Percentiles rank a stretch among this genome's conserved stretches.
These are phyloP conservation scores for Ajuga chamaepitys DNA, from an alignment of 257 asterid species.

Conservation along the genomic window DNA sequence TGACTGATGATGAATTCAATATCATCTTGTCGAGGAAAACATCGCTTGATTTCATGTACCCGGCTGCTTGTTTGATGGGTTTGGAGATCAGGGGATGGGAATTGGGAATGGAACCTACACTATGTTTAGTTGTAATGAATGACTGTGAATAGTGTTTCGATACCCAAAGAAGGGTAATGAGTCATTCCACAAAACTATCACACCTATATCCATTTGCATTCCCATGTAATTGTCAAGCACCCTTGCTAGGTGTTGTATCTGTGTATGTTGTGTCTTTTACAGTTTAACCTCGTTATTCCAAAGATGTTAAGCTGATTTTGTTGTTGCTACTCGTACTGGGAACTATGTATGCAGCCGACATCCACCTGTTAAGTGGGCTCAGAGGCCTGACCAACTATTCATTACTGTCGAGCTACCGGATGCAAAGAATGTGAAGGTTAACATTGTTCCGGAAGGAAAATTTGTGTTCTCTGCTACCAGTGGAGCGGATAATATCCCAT, in stretches of 20 bases:
- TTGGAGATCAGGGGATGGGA: too few species aligned
- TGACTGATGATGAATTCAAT: too few species aligned
- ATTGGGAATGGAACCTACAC: too few species aligned
- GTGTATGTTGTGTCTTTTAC: not conserved
- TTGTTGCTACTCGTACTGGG: not conserved
- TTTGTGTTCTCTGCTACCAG: conserved; percentile 52
- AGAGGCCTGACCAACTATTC: conserved; percentile 48
- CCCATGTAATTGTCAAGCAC: too few species aligned
- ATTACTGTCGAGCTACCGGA: conserved; percentile 67
- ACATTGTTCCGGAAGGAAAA: conserved; percentile 67
- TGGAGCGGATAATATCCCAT: conserved; percentile 38
- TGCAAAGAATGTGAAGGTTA: conserved; percentile 60
- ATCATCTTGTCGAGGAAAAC: too few species aligned
- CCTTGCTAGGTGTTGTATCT: not conserved
- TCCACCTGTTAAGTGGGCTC: conserved; percentile 68
- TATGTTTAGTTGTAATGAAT: too few species aligned
- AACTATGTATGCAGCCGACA: conserved; percentile 40
- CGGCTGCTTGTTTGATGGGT: too few species aligned
- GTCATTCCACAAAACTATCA: too few species aligned
- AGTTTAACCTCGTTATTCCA: not conserved
- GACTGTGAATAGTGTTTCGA: too few species aligned
- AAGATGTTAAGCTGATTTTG: not conserved
- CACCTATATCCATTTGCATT: too few species aligned
- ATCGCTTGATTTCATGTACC: too few species aligned
- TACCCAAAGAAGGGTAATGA: too few species aligned